Conservation (phyloP, 495 filamentous ascomycete species). For the Xylaria telfairii region DNA sequence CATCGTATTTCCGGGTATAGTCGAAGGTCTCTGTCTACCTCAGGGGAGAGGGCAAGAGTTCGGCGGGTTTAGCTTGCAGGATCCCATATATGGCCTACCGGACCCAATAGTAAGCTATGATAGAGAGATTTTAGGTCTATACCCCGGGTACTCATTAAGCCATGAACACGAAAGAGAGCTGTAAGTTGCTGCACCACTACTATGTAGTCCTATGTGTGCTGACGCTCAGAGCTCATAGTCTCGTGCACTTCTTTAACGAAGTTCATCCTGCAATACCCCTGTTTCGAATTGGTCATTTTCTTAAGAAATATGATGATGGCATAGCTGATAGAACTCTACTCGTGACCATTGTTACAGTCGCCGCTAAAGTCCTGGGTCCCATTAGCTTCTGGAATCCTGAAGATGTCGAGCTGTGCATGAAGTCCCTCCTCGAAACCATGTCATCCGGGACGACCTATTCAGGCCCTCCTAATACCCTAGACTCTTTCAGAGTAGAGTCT, state of each 20-base stretch:
- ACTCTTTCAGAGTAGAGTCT: conserved; percentile 42
- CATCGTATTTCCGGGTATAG: not conserved
- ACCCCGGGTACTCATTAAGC: conserved; percentile 29
- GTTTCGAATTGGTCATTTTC: conserved; percentile 35
- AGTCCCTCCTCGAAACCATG: conserved; percentile 27
- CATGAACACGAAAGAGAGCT: conserved; percentile 27
- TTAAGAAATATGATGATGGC: conserved; percentile 31
- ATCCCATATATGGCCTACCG: not conserved
- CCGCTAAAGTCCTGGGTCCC: conserved; percentile 36
- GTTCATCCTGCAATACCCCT: conserved; percentile 40
- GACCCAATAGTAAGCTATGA: not conserved
- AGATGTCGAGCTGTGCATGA: conserved; percentile 31
- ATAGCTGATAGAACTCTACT: conserved; percentile 31
- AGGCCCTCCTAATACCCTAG: conserved; percentile 27
- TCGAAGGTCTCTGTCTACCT: not conserved
- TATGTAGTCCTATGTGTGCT: not conserved
- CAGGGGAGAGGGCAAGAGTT: not conserved
- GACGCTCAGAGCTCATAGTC: not conserved
- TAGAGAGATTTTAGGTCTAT: conserved; percentile 9
- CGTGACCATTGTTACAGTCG: conserved; percentile 33
- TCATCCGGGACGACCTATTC: conserved; percentile 13
- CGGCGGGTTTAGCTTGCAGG: not conserved
- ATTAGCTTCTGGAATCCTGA: conserved; percentile 30
- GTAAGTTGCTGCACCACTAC: conserved; percentile 20
- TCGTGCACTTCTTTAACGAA: conserved; percentile 35